Evolutionary conservation across 495 filamentous ascomycete species (phyloP), one percentile per base, ranked within the genome.

Genomic region (Paragyromitra xinjiangensis): DNA sequence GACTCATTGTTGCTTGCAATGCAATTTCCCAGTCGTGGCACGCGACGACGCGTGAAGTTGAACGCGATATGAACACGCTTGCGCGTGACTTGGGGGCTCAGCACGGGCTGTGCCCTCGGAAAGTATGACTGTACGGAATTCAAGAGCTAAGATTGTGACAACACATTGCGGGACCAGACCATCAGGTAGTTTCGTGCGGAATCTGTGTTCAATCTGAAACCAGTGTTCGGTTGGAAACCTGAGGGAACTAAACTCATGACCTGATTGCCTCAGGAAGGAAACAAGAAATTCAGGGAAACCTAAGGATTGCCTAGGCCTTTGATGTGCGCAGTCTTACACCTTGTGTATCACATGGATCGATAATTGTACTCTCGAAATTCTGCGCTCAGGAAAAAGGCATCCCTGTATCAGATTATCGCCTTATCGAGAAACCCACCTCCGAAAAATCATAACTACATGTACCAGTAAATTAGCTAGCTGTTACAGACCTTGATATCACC

Each of bases 1-100:
- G 71, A 74, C 51, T 74, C 71, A 74, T 45, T 42, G n/a, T 73
- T 65, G 61, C 69, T 44, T 72, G 69, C 50, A 45, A 9, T 34
- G 45, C 39, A 64, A 71, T 53, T 64, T 71, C 16, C 39, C 59
- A 45, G 34, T 6, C 22, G 6, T 53, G 14, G 16, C 73, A 45
- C 50, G 58, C 58, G 39, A 64, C 58, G 22, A 40, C 67, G 66
- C 58, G 56, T 12, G 8, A 45, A 71, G 56, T 19, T 26, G 19
- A 63, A 63, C 59, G 8, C 44, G 42, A 37, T 22, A 51, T 34
- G 22, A n/a, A 63, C 73, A 45, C 73, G 73, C 9, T 70, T 64
- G 65, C 61, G 62, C 70, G 74, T 77, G 74, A 73, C 70, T 7
- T 19, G 37, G 34, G 3, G 14, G 11, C 29, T 26, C 16, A 6